phyloP scores from a whole-genome alignment of 495 filamentous ascomycete species.

The Lindgomyces ingoldianus region DNA sequence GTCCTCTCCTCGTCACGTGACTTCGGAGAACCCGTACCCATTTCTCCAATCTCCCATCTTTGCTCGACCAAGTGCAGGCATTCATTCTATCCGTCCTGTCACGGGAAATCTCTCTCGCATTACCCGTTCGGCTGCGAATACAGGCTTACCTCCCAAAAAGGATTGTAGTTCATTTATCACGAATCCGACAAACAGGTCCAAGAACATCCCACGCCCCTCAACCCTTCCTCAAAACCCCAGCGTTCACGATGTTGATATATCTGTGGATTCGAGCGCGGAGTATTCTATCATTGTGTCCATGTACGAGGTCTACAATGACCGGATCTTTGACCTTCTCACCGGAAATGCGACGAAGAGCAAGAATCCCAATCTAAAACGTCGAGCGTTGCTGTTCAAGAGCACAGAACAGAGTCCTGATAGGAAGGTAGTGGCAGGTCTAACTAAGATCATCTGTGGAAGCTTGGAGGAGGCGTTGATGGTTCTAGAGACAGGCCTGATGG shows the following conservation, averaged over 20 bases:
- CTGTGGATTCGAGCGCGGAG: constrained; percentile 70
- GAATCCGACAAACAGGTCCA: constrained; percentile 26
- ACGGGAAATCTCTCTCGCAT: constrained; percentile 32
- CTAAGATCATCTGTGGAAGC: constrained; percentile 84
- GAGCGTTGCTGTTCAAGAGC: constrained; percentile 81
- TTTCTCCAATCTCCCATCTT: constrained; percentile 20
- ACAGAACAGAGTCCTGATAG: constrained; percentile 81
- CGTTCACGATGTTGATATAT: constrained; percentile 65
- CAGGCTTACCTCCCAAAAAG: constrained; percentile 48
- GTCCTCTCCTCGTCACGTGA: constrained; percentile 1
- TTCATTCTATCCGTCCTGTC: constrained; percentile 36
- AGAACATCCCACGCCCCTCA: constrained; percentile 52
- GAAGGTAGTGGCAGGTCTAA: constrained; percentile 87
- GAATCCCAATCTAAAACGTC: constrained; percentile 58
- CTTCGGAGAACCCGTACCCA: constrained; percentile 28
- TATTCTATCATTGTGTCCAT: constrained; percentile 91
- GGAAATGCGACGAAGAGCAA: constrained; percentile 48
- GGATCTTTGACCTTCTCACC: constrained; percentile 90
- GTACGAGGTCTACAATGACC: constrained; percentile 99
- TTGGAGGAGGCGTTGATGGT: constrained; percentile 88
- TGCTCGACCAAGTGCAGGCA: constrained; percentile 19
- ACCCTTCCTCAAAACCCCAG: constrained; percentile 71
- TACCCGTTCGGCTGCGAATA: constrained; percentile 44
- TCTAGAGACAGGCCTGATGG: constrained; percentile 84
- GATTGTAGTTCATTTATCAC: constrained; percentile 49